phyloP scores from a whole-genome alignment of 106 monocot species.

The Alisma plantagoaquatica region DNA sequence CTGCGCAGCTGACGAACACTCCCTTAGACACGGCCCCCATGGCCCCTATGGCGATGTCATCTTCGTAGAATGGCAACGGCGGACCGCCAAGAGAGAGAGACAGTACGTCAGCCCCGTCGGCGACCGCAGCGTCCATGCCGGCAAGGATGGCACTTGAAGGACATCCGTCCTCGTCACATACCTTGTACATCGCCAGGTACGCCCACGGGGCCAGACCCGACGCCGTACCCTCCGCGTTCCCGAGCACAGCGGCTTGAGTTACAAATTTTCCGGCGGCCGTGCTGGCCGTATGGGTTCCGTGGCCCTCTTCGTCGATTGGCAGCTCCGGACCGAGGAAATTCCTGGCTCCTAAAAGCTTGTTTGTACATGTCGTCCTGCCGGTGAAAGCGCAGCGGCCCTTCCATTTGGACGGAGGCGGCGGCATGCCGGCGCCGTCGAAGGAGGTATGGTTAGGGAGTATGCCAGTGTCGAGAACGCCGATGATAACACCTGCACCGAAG shows the following conservation, averaged over 20 bases:
- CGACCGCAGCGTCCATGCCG: slow-evolving; percentile 15
- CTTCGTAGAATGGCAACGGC: slow-evolving; percentile 71
- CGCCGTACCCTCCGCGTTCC: not conserved
- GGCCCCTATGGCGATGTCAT: slow-evolving; percentile 73
- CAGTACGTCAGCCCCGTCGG: slow-evolving; percentile 61
- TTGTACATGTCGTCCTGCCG: too few relatives aligned
- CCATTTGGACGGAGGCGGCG: not conserved
- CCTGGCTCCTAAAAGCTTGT: not conserved
- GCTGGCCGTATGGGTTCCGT: not conserved
- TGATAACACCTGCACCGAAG: not conserved
- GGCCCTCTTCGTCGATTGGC: not conserved
- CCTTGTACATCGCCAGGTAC: slow-evolving; percentile 6
- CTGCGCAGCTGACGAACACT: slow-evolving; percentile 32
- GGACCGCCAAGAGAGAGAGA: too few relatives aligned
- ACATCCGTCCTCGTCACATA: slow-evolving; percentile 31
- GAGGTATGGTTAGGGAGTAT: not conserved
- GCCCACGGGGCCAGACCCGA: not conserved
- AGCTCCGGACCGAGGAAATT: not conserved
- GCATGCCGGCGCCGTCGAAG: not conserved
- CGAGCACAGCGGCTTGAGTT: not conserved
- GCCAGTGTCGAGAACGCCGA: not conserved
- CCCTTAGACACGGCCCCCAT: slow-evolving; percentile 56
- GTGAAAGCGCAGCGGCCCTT: not conserved
- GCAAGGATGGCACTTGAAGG: slow-evolving; percentile 8
- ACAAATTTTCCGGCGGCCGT: not conserved